phyloP scores from a whole-genome alignment of 2,329 filamentous ascomycete species.

The Raffaelea deltoideospora region DNA sequence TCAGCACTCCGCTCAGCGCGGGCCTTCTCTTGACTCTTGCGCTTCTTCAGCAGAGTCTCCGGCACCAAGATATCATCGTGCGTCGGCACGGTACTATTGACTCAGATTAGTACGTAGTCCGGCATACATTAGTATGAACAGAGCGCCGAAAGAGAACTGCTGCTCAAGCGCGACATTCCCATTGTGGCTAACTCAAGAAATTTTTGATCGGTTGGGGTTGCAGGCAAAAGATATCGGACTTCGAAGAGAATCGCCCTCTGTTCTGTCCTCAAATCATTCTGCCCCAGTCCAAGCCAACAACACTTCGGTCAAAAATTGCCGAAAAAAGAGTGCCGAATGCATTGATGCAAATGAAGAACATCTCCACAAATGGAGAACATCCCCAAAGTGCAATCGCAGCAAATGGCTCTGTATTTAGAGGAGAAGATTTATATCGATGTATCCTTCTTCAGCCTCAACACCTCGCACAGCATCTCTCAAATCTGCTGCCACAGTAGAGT shows the following conservation, averaged over 20 bases:
- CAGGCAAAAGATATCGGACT: not conserved
- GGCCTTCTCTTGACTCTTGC: slow-evolving; percentile 99
- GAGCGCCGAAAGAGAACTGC: slow-evolving; percentile 88
- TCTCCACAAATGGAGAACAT: slow-evolving; percentile 12
- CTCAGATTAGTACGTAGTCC: slow-evolving; percentile 71
- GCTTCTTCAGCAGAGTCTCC: slow-evolving; percentile 99
- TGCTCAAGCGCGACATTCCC: slow-evolving; percentile 85
- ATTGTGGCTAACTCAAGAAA: slow-evolving; percentile 71
- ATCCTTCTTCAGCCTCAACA: slow-evolving; percentile 67
- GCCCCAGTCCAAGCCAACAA: slow-evolving; percentile 61
- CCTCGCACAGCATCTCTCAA: slow-evolving; percentile 50
- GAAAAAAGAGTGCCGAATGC: slow-evolving; percentile 22
- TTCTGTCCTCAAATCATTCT: not conserved
- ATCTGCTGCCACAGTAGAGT: no score
- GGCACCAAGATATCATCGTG: slow-evolving; percentile 93
- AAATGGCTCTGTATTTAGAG: slow-evolving; percentile 58
- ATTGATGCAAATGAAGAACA: not conserved
- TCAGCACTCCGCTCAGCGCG: slow-evolving; percentile 74
- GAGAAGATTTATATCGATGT: slow-evolving; percentile 38
- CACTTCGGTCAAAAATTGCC: slow-evolving; percentile 39
- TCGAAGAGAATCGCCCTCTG: not conserved
- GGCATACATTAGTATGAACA: slow-evolving; percentile 45
- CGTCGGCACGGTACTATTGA: slow-evolving; percentile 69
- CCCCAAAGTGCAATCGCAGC: no score
- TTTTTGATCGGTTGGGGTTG: slow-evolving; percentile 66